Evolutionary conservation across 2,329 filamentous ascomycete species (phyloP).

Genomic region (Zasmidium angulare): DNA sequence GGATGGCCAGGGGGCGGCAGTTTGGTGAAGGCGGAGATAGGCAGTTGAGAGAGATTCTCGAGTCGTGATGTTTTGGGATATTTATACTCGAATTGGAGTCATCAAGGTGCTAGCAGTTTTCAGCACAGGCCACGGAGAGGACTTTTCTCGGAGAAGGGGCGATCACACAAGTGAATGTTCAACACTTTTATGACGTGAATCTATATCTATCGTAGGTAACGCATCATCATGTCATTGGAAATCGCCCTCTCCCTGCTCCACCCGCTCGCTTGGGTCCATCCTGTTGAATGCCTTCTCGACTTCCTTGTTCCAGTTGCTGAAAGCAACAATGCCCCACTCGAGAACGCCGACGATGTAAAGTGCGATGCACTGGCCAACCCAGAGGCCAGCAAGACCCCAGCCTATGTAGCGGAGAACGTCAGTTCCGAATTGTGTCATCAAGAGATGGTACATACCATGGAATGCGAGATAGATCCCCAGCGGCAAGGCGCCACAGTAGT

Average conservation of each 20-base stretch:
- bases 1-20: background rate
- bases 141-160: background rate
- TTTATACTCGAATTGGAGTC: conserved; percentile 6
- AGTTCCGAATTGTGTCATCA: background rate
- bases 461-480: conserved; percentile 83
- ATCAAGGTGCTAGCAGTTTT: background rate
- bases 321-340: conserved; percentile 77
- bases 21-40: background rate
- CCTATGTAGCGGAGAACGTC: conserved; percentile 35
- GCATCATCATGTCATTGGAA: background rate
- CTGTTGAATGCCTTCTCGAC: conserved; percentile 69
- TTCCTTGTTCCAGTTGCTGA: conserved; percentile 74
- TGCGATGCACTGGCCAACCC: conserved; percentile 66
- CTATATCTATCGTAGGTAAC: background rate
- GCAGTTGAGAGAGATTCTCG: background rate
- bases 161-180: background rate
- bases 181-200: background rate
- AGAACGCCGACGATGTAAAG: conserved; percentile 75
- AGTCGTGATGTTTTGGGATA: background rate
- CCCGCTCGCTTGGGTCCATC: conserved; percentile 57
- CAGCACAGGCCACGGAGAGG: background rate
- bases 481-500: conserved; percentile 79
- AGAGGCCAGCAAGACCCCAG: conserved; percentile 77
- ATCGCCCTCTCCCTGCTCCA: conserved; percentile 35
- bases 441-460: conserved; percentile 48